Base-by-base conservation (phyloP, 352 stramenopile genomes). In the Globisporangium irregulare region DNA sequence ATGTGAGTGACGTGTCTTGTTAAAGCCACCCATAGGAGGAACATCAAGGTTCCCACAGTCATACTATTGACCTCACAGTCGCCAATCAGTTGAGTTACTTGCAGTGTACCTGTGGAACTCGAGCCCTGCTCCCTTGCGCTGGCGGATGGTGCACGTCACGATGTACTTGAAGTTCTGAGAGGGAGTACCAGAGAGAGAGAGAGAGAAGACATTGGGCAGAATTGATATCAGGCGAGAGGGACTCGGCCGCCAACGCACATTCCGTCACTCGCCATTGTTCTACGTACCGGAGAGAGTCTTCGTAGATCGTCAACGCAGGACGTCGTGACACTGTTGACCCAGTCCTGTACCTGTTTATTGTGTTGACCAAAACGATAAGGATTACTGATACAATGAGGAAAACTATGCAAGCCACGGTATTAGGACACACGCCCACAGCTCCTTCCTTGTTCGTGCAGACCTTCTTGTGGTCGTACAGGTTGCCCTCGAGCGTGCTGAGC, bases 81-180 rank as follows among this genome's bases (percentile, higher is more conserved):
- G 32, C 7, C 32, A 36, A 36, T 36, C 1, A 38, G 3, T 59
- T 9, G 24, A 36, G 32, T 6, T 36, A 36, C 25, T 15, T 41
- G 0, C 18, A 15, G 4, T 43, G 22, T 54, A 83, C 82, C 80
- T 88, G 64, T 74, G 76, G 32, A 91, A 68, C 59, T 94, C 84
- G 41, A 92, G 34, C 10, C 86, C 84, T 12, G 66, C 82, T 18
- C 81, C 82, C 53, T 91, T 91, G 59, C 80, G 78, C 67, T 94
- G 82, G 1, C 81, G 76, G 46, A 94, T 68, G 59, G 82, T 79
- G 57, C 84, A 92, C 56, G 82, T 87, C 4, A 91, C 82, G 43
- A 94, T 86, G 71, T 90, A 94, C 73, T 94, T 94, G 81, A 94
- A 94, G 68, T 94, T 89, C 86, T 94, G 63, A 20, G 38, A 46